A percentile compares a stretch with the other conserved stretches of the same genome.
Evolutionary conservation across 129 eudicot species (phyloP).

Genomic region (Tagetes patula): DNA sequence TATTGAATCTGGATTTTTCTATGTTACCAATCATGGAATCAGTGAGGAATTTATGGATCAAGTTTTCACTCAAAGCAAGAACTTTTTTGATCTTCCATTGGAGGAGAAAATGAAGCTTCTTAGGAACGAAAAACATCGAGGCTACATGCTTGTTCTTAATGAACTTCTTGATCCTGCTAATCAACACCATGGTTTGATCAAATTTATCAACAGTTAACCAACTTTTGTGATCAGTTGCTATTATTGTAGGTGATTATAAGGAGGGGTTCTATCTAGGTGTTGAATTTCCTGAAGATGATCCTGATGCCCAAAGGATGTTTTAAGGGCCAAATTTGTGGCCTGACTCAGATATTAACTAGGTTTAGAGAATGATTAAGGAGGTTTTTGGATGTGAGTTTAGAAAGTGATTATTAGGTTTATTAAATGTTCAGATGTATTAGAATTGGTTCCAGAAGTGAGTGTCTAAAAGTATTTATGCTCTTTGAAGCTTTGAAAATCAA

Average conservation of each 20-base stretch:
- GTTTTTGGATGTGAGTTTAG: neutral
- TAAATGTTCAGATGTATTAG: too few relatives aligned
- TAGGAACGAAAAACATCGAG: conserved; percentile 77
- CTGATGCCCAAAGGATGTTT: conserved; percentile 62
- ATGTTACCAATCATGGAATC: conserved; percentile 87
- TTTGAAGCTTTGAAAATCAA: neutral
- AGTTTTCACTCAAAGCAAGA: conserved; percentile 81
- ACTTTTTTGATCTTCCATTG: conserved; percentile 62
- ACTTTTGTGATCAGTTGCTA: neutral
- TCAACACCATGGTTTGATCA: conserved; percentile 64
- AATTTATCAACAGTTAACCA: neutral
- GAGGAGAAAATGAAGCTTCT: conserved; percentile 78
- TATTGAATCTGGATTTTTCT: conserved; percentile 88
- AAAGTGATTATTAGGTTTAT: too few relatives aligned
- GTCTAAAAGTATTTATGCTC: neutral
- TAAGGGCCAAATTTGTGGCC: conserved; percentile 89
- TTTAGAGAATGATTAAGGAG: neutral
- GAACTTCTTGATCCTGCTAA: conserved; percentile 73
- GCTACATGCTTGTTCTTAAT: conserved; percentile 81
- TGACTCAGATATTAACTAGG: conserved; percentile 43
- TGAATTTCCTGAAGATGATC: conserved; percentile 80
- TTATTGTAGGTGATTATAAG: conserved; percentile 71
- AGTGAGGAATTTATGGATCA: conserved; percentile 80
- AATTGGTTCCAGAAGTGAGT: neutral
- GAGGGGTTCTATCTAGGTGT: conserved; percentile 93